Base-by-base conservation (phyloP, 495 filamentous ascomycete genomes). In the Aspergillus bridgeri region DNA sequence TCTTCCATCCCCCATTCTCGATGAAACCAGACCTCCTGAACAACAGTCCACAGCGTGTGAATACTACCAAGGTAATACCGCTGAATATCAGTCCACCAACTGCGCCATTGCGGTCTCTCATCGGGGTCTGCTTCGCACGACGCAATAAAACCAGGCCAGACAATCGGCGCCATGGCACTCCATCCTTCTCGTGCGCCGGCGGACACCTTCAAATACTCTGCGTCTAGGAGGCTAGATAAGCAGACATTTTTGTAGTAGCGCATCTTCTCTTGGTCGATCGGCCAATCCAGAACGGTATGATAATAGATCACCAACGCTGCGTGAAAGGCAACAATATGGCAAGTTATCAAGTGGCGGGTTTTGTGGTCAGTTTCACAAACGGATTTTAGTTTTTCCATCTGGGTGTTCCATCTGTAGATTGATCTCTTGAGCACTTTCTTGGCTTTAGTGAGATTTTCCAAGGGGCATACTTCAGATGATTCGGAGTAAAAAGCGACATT, bases 271-370 rank as follows among this genome's bases (percentile, higher is more conserved):
- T 24, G 2, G 19, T 13, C 8, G 53, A 43, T 9, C 20, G 21
- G 53, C n/a, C n/a, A n/a, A n/a, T 25, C 44, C 13, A 55, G 53
- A 13, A 46, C 22, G 9, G 19, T 23, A 29, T 57, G 29, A 29
- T 50, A 57, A 47, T 57, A 57, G 19, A 57, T 57, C 8, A 51
- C 47, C 20, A 51, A 20, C 3, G 54, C 45, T 9, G 54, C 54
- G 33, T 57, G 54, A 33, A 57, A 57, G 20, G 54, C 54, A 21
- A 57, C 11, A 22, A 57, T 48, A 33, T 57, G 54, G 54, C 54
- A 57, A 5, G 54, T 50, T 5, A 57, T 33, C 1, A 57, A 47
- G 19, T 46, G 19, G 13, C 29, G 54, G 25, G 54, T 57, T 19
- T 57, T 47, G 33, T 24, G 6, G 47, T 57, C 54, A 29, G 15